Conservation (phyloP, 768 basidiomycete species). For the Tricholoma flavovirens region DNA sequence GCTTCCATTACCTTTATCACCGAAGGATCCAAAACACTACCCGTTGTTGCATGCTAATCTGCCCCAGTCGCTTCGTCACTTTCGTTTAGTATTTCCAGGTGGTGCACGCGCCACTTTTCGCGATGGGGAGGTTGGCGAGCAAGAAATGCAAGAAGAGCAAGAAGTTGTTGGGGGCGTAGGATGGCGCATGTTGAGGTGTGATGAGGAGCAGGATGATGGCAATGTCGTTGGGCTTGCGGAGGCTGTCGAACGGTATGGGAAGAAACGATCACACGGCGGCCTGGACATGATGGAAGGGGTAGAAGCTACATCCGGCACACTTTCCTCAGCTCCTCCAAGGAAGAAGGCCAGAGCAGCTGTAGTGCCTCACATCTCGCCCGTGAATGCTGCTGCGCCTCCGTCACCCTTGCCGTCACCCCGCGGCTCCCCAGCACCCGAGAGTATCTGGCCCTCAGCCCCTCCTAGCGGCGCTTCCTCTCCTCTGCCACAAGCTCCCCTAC, state of each 20-base stretch:
- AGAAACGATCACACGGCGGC: conserved; percentile 70
- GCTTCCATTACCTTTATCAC: conserved; percentile 62
- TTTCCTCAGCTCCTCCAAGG: conserved; percentile 55
- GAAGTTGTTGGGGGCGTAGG: conserved; percentile 58
- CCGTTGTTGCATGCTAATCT: conserved; percentile 71
- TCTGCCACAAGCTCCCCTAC: conserved; percentile 61
- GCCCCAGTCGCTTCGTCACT: conserved; percentile 67
- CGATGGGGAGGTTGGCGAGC: conserved; percentile 58
- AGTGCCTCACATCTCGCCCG: conserved; percentile 54
- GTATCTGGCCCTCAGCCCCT: conserved; percentile 75
- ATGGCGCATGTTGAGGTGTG: conserved; percentile 71
- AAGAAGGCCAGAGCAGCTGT: conserved; percentile 71
- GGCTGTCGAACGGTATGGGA: conserved; percentile 82
- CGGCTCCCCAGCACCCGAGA: conserved; percentile 73
- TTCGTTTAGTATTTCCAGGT: conserved; percentile 76
- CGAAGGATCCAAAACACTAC: conserved; percentile 75
- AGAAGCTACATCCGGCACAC: conserved; percentile 35
- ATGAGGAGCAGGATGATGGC: conserved; percentile 45
- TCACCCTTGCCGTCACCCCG: conserved; percentile 83
- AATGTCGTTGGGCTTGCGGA: conserved; percentile 64
- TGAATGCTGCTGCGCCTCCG: conserved; percentile 72
- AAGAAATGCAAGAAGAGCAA: conserved; percentile 69
- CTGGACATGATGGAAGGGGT: conserved; percentile 49
- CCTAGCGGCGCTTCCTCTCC: conserved; percentile 77
- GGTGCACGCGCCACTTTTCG: conserved; percentile 77